phyloP scores from a whole-genome alignment of 2,329 filamentous ascomycete genomes.

The Clonostachys solani region DNA sequence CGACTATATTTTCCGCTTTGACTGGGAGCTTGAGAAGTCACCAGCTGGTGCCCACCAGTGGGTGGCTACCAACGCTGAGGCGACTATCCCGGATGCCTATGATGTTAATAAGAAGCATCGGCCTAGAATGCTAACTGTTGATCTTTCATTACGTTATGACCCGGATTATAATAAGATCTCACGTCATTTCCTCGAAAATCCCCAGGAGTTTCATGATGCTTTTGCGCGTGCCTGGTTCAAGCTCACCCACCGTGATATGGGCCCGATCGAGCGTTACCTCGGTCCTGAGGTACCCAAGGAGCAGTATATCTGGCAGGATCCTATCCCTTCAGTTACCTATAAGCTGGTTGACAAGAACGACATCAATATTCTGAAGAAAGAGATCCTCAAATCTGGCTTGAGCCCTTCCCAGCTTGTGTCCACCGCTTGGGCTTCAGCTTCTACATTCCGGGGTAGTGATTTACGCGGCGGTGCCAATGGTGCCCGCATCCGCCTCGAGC shows the following conservation, averaged over 20 bases:
- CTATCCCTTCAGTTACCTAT: slow-evolving; percentile 56
- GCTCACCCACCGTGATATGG: slow-evolving; percentile 76
- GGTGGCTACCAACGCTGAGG: slow-evolving; percentile 59
- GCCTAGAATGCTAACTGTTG: slow-evolving; percentile 72
- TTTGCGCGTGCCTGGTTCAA: slow-evolving; percentile 81
- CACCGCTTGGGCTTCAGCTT: slow-evolving; percentile 65
- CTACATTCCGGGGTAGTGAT: slow-evolving; percentile 70
- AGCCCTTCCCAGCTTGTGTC: slow-evolving; percentile 54
- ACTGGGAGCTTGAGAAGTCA: slow-evolving; percentile 73
- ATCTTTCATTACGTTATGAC: slow-evolving; percentile 69
- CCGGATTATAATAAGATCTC: slow-evolving; percentile 73
- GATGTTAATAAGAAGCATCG: slow-evolving; percentile 67
- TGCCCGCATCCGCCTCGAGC: slow-evolving; percentile 69
- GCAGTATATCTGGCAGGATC: slow-evolving; percentile 71
- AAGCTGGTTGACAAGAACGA: slow-evolving; percentile 63
- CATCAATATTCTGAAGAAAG: slow-evolving; percentile 29
- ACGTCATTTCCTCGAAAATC: slow-evolving; percentile 63
- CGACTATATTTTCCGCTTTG: slow-evolving; percentile 72
- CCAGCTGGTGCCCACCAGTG: slow-evolving; percentile 76
- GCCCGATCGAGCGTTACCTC: slow-evolving; percentile 65
- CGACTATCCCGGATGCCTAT: slow-evolving; percentile 68
- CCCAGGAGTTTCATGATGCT: slow-evolving; percentile 62
- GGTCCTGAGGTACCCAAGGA: slow-evolving; percentile 74
- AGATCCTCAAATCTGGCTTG: neutral
- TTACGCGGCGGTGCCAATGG: slow-evolving; percentile 83